Percentiles rank a stretch among this genome's conserved stretches.
These are phyloP conservation scores for Trametes hirsuta DNA, from an alignment of 1,284 basidiomycete species.

Conservation along the genomic window DNA sequence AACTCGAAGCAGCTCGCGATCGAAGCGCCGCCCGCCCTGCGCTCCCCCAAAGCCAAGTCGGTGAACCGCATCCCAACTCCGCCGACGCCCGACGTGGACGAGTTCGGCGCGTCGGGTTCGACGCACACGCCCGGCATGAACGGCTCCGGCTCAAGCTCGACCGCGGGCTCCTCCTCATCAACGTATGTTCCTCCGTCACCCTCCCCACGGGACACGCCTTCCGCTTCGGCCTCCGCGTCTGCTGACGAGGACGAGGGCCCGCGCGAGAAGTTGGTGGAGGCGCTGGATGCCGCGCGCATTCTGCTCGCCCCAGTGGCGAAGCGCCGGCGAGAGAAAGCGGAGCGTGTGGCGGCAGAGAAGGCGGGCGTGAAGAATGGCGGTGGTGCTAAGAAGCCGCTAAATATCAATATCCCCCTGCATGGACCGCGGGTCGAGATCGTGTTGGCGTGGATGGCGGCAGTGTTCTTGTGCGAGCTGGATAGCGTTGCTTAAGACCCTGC, in stretches of 20 bases:
- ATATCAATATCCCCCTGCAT: constrained; percentile 80
- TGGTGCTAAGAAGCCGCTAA: constrained; percentile 56
- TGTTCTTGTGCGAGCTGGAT: constrained; percentile 74
- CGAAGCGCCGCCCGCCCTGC: constrained; percentile 37
- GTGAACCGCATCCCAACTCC: constrained; percentile 28
- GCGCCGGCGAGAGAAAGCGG: constrained; percentile 57
- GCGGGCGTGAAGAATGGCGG: constrained; percentile 31
- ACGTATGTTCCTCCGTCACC: constrained; percentile 24
- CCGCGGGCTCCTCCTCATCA: background rate
- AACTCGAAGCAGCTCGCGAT: constrained; percentile 49
- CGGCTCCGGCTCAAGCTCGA: constrained; percentile 23
- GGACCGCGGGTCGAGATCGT: constrained; percentile 82
- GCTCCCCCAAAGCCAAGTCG: constrained; percentile 31
- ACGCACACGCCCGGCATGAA: constrained; percentile 26
- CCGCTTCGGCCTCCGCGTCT: background rate
- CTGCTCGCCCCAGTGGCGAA: constrained; percentile 67
- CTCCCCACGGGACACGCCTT: constrained; percentile 14
- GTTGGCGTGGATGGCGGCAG: constrained; percentile 79
- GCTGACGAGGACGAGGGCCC: background rate
- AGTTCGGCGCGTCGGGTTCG: constrained; percentile 25
- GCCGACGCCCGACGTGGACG: constrained; percentile 31
- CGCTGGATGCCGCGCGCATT: constrained; percentile 67
- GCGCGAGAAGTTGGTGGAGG: constrained; percentile 39
- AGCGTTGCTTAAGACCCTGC: constrained; percentile 36
- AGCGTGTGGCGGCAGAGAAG: constrained; percentile 53